phyloP scores from a whole-genome alignment of 2,329 filamentous ascomycete species.

The Aureobasidium musti region DNA sequence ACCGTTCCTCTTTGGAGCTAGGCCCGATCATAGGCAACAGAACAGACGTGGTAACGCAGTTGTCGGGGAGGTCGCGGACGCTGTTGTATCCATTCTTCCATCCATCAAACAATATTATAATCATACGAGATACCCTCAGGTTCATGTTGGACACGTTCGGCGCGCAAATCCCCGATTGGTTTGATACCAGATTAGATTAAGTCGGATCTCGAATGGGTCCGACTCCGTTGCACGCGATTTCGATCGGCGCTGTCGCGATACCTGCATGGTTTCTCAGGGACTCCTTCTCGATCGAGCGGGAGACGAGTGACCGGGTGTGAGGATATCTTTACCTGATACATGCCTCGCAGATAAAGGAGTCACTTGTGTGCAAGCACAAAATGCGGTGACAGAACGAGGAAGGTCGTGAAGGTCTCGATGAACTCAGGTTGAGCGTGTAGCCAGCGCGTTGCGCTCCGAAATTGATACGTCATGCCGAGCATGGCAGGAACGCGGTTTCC shows the following conservation, averaged over 20 bases:
- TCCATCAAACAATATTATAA: not conserved
- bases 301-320: not conserved
- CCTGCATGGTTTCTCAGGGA: not conserved
- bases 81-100: not conserved
- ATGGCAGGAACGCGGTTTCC: not conserved
- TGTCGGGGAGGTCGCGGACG: not conserved
- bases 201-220: slow-evolving; percentile 22
- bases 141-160: slow-evolving; percentile 7
- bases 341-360: not conserved
- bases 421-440: slow-evolving; percentile 18
- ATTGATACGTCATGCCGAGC: slow-evolving; percentile 20
- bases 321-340: not conserved
- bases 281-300: not conserved
- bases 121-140: no score
- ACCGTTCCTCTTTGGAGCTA: not conserved
- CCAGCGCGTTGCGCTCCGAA: slow-evolving; percentile 11
- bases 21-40: not conserved
- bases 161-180: slow-evolving; percentile 10
- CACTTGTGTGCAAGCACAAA: not conserved
- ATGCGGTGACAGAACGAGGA: not conserved
- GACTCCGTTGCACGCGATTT: slow-evolving; percentile 21
- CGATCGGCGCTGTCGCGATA: slow-evolving; percentile 25
- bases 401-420: slow-evolving; percentile 1
- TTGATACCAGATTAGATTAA: slow-evolving; percentile 23
- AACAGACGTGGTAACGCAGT: not conserved